Percentiles rank a stretch among this genome's conserved stretches.
These are phyloP conservation scores for Knoxia roxburghii DNA, from an alignment of 257 asterid genomes.

Conservation along the genomic window DNA sequence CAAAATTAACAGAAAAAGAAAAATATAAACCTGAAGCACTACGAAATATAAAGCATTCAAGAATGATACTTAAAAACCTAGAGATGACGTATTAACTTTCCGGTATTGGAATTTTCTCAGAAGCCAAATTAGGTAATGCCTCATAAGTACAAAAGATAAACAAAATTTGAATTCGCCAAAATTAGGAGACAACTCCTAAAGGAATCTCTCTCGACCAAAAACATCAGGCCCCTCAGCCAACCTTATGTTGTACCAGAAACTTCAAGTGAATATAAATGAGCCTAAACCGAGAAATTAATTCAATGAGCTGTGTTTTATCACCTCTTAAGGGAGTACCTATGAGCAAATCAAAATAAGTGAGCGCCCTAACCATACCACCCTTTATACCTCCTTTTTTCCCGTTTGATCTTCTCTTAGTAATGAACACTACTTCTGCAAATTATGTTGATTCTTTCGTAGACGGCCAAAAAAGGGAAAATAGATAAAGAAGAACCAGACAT, in stretches of 20 bases:
- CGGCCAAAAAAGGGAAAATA: not conserved
- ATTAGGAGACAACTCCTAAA: not conserved
- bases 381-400: not conserved
- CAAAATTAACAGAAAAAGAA: constrained; percentile 1
- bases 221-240: not conserved
- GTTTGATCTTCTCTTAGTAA: not conserved
- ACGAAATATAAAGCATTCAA: not conserved
- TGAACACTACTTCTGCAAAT: not conserved
- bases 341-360: not conserved
- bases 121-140: constrained; percentile 3
- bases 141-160: not conserved
- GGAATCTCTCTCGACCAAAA: not conserved
- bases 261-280: not conserved
- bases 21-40: not conserved
- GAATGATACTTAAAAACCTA: not conserved
- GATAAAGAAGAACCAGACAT: not conserved
- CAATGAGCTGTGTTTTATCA: not conserved
- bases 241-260: not conserved
- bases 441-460: not conserved
- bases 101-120: not conserved
- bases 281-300: not conserved
- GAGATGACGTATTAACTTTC: not conserved
- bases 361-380: not conserved
- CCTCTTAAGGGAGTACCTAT: not conserved
- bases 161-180: not conserved